Evolutionary conservation across 768 basidiomycete species (phyloP), one percentile per base, ranked within the genome.

Genomic region (Botryobasidium botryosum): DNA sequence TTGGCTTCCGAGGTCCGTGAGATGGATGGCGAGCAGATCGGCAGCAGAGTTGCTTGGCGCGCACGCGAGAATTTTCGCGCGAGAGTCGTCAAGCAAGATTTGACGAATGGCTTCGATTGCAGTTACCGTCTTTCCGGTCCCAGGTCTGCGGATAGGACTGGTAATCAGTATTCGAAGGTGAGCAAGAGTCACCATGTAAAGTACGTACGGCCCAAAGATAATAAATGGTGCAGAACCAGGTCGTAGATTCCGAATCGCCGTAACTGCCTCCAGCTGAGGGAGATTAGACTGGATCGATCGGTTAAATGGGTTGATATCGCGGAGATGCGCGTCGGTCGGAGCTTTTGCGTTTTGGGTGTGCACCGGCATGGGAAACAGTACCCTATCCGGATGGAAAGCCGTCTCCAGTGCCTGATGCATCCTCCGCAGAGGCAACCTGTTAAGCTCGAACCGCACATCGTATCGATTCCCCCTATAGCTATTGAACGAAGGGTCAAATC

Each of bases 21-120:
- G 62, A 10, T 67, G 62, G 23, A 61, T 52, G 1, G 72, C 67
- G 18, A 77, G 62, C n/a, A 72, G 56, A 49, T 79, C 77, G 2
- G 75, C 76, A 0, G 77, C 77, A 2, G 72, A 73, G 57, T 79
- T 79, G 59, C 69, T 77, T 0, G 77, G 77, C 0, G 77, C 75
- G 50, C 76, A 78, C 0, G 71, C 77, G 1, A 80, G 64, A 44
- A 80, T 68, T 27, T 62, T 64, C 1, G 66, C 62, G 4, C 61
- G 35, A 0, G 66, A 64, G 48, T 73, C 53, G 6, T 47, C 46
- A 8, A 51, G 53, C 2, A 77, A 59, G 2, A 79, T 54, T 51
- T 80, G 77, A 3, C 58, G 62, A 31, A 79, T 77, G 1, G 71
- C 69, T 54, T 80, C 77, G 2, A 77, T 69, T 1, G 74, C 61